Base-by-base conservation (phyloP, 176 grass and related monocot species). In the Cenchrus purpureus region DNA sequence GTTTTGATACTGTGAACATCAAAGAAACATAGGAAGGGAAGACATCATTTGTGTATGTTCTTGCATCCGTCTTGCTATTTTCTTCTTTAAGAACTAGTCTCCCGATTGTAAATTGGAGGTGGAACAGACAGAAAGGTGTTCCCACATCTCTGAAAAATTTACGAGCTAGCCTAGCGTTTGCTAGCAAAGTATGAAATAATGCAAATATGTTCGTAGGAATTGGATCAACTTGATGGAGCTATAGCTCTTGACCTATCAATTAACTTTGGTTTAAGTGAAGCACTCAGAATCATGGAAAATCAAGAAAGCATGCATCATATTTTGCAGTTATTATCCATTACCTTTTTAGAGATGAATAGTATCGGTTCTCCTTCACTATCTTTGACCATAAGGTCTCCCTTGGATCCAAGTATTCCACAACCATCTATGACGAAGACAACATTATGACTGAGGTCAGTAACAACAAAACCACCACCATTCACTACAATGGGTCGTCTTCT, bases 391-490 rank as follows among this genome's bases (percentile, higher is more conserved):
- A 96, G 61, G 42, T 92, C 87, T 48, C 91, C 94, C 74, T 92
- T 96, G 37, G 85, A 80, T 78, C 97, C 97, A 64, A 96, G 97
- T 10, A 77, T 89, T 57, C 97, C 91, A 86, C 90, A 99, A 68
- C 97, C 97, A 69, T 99, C 97, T 16, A 99, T 76, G 40, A 86
- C 44, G 80, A 92, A 99, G 81, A 89, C 66, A 51, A 87, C 77
- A 42, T 86, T 87, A 10, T 92, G 86, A 50, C 66, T 68, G 65
- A 70, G 53, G 78, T 94, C 90, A 31, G 88, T 91, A 78, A 94
- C 91, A 49, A 96, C 91, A 62, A 99, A 91, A n/a, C 97, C 91
- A 40, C 97, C 97, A 3, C 97, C 97, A 15, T 91, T 96, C 55
- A 96, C 84, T 1, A 89, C 84, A 17, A 57, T 67, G 20, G 97